Evolutionary conservation across 2,329 filamentous ascomycete genomes (phyloP).

Genomic region (Chaetomiaceae sp.): DNA sequence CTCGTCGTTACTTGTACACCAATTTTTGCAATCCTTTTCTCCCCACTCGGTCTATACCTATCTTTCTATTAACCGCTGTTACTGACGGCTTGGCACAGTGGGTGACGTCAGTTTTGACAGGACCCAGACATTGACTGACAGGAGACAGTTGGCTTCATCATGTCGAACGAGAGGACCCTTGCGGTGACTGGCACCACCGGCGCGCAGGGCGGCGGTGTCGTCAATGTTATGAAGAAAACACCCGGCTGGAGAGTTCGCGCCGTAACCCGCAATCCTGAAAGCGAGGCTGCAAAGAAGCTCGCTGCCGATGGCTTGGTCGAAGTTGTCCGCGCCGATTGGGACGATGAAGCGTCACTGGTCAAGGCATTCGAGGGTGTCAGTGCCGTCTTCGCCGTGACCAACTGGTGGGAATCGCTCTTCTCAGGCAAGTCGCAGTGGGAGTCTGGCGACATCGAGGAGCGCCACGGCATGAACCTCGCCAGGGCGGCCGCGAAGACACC

Average conservation of each 20-base stretch:
- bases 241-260: conserved; percentile 2
- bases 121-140: too few species aligned
- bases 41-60: too few species aligned
- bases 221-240: conserved; percentile 4
- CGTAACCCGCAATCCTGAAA: conserved; percentile 2
- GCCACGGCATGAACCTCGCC: conserved; percentile 8
- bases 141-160: too few species aligned
- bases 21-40: too few species aligned
- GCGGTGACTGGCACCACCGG: conserved; percentile 1
- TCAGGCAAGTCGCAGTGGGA: conserved; percentile 7
- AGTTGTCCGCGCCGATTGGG: conserved; percentile 3
- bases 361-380: conserved; percentile 1
- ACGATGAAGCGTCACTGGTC: background rate
- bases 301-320: conserved; percentile 3
- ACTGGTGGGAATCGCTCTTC: conserved; percentile 8
- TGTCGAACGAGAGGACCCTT: conserved; percentile 2
- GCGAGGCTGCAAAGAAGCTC: conserved; percentile 1
- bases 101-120: too few species aligned
- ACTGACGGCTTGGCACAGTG: too few species aligned
- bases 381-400: conserved; percentile 3
- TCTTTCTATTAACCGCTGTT: too few species aligned
- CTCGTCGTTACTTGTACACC: too few species aligned
- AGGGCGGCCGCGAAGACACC: conserved; percentile 1
- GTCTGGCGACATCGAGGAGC: conserved; percentile 3
- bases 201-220: conserved; percentile 3